These are phyloP conservation scores for Tylopilus vinaceipallidus DNA, from an alignment of 768 basidiomycete genomes.

Conservation along the genomic window DNA sequence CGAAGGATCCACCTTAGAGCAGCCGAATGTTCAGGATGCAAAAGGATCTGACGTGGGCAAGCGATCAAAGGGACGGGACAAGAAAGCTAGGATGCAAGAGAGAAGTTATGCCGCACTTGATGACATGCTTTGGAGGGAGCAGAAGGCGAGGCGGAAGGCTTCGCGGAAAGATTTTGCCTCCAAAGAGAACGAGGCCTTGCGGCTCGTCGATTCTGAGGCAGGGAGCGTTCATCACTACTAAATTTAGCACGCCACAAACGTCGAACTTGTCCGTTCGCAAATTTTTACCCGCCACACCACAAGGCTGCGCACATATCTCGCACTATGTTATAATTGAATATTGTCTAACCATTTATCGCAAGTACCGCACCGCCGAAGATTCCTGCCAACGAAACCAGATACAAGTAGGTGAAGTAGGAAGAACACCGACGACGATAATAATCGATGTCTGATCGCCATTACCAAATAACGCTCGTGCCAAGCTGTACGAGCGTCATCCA, in stretches of 20 bases:
- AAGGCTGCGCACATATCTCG: conserved; percentile 1
- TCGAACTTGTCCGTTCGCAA: neutral
- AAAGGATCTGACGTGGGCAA: conserved; percentile 63
- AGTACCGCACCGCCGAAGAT: neutral
- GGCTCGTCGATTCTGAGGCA: conserved; percentile 10
- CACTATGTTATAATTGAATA: neutral
- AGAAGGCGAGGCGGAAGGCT: conserved; percentile 34
- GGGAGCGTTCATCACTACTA: conserved; percentile 4
- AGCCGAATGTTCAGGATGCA: conserved; percentile 25
- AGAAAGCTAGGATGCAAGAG: conserved; percentile 20
- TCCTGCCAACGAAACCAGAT: neutral
- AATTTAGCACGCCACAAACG: neutral
- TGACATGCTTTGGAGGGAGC: conserved; percentile 39
- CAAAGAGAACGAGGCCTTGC: conserved; percentile 3
- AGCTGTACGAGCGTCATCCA: conserved; percentile 19
- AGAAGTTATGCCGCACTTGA: conserved; percentile 30
- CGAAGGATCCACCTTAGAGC: conserved; percentile 26
- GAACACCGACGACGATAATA: neutral
- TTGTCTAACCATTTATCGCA: neutral
- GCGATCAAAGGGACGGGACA: conserved; percentile 28
- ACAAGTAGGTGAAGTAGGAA: neutral
- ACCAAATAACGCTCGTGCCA: conserved; percentile 22
- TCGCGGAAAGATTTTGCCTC: conserved; percentile 14
- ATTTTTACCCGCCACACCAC: neutral
- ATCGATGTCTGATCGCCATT: conserved; percentile 22